These are phyloP conservation scores for Lipomyces chichibuensis DNA, from an alignment of 805 yeast species.

Conservation along the genomic window DNA sequence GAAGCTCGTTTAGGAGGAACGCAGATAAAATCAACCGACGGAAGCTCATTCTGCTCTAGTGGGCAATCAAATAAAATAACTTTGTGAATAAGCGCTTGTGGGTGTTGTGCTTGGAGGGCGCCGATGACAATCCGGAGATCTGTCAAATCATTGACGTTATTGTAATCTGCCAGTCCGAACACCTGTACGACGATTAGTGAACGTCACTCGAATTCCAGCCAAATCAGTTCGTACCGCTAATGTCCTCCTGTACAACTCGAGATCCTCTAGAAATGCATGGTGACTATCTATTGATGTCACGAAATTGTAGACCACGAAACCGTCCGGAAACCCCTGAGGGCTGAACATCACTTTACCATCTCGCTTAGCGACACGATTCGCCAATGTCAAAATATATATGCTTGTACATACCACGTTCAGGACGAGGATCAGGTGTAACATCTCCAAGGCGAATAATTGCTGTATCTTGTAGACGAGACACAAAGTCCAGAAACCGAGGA, in stretches of 20 bases:
- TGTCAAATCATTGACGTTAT: conserved; percentile 37
- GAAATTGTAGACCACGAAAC: conserved; percentile 66
- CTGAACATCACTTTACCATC: conserved; percentile 55
- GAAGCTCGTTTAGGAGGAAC: conserved; percentile 42
- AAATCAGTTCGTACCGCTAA: conserved; percentile 52
- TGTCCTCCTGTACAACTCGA: conserved; percentile 85
- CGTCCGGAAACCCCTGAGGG: conserved; percentile 84
- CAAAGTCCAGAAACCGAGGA: conserved; percentile 42
- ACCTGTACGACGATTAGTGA: conserved; percentile 33
- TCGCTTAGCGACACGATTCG: background rate
- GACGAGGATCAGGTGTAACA: conserved; percentile 64
- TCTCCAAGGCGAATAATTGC: conserved; percentile 74
- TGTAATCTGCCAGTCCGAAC: conserved; percentile 51
- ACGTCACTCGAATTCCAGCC: conserved; percentile 48
- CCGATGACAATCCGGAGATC: conserved; percentile 42
- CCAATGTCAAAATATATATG: background rate
- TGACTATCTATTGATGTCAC: conserved; percentile 54
- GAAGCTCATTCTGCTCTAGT: conserved; percentile 19
- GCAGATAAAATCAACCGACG: conserved; percentile 26
- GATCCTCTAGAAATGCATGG: conserved; percentile 72
- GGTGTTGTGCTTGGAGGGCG: conserved; percentile 52
- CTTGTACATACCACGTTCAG: conserved; percentile 41
- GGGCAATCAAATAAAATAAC: conserved; percentile 58
- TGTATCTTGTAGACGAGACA: conserved; percentile 51
- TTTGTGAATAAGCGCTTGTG: conserved; percentile 59